phyloP scores from a whole-genome alignment of 371 early-diverging fungal genomes.

The Mortierella sp. region DNA sequence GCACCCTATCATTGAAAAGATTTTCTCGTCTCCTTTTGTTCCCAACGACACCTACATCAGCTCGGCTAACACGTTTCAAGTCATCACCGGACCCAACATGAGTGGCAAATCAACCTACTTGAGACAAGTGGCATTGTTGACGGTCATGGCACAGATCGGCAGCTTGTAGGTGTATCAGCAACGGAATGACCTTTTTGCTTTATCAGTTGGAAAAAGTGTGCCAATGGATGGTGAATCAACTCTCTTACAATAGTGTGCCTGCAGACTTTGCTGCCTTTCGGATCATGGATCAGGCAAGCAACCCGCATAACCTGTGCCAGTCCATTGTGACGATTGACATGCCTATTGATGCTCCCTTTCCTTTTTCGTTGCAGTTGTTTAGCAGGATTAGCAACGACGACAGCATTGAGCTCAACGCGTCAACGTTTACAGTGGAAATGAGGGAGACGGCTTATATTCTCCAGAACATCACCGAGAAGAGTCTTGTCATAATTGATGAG shows the following conservation, averaged over 20 bases:
- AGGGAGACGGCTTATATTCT: slow-evolving; percentile 87
- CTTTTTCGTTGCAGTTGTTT: slow-evolving; percentile 54
- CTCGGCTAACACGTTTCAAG: slow-evolving; percentile 75
- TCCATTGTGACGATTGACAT: not conserved
- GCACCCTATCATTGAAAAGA: slow-evolving; percentile 83
- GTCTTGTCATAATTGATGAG: slow-evolving; percentile 95
- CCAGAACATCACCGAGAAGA: slow-evolving; percentile 70
- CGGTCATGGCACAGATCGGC: slow-evolving; percentile 97
- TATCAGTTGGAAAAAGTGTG: too few species aligned
- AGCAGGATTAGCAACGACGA: slow-evolving; percentile 82
- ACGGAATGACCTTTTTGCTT: too few species aligned
- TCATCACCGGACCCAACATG: slow-evolving; percentile 99
- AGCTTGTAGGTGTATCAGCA: slow-evolving; percentile 72
- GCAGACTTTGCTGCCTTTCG: slow-evolving; percentile 88
- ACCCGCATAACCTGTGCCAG: not conserved
- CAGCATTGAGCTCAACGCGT: slow-evolving; percentile 70
- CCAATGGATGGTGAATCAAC: too few species aligned
- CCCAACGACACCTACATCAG: slow-evolving; percentile 86
- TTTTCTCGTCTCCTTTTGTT: slow-evolving; percentile 62
- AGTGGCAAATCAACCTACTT: slow-evolving; percentile 96
- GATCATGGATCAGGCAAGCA: slow-evolving; percentile 71
- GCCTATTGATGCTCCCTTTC: too few species aligned
- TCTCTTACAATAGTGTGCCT: slow-evolving; percentile 75
- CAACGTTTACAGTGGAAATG: slow-evolving; percentile 96
- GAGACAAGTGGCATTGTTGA: slow-evolving; percentile 87